Percentiles rank a stretch among this genome's conserved stretches.
phyloP scores from a whole-genome alignment of 257 asterid species.

The Misopates orontium region DNA sequence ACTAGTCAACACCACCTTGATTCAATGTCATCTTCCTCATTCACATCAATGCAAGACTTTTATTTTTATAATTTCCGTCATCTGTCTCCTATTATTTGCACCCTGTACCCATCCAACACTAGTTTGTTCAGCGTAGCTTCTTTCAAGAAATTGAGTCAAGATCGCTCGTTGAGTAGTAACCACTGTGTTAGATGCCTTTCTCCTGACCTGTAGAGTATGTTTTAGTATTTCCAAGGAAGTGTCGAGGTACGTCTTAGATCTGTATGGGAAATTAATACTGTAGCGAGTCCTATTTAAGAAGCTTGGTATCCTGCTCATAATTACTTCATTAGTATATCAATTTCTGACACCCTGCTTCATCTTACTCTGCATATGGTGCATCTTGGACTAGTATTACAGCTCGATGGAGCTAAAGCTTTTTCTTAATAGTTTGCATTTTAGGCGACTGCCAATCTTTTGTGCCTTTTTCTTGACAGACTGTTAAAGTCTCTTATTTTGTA shows the following conservation, averaged over 20 bases:
- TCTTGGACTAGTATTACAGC: constrained; percentile 3
- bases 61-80: not conserved
- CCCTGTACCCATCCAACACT: not conserved
- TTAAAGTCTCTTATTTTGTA: not conserved
- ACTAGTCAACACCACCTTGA: not conserved
- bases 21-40: not conserved
- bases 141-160: not conserved
- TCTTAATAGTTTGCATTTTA: not conserved
- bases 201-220: not conserved
- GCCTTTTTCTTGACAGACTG: constrained; percentile 9
- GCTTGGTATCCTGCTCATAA: not conserved
- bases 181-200: not conserved
- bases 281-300: not conserved
- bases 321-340: not conserved
- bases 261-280: not conserved
- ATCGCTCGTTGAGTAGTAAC: not conserved
- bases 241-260: not conserved
- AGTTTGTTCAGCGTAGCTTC: not conserved
- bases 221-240: not conserved
- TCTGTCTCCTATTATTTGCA: not conserved
- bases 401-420: not conserved
- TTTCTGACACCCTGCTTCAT: not conserved
- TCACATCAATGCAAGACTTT: not conserved
- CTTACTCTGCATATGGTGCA: not conserved
- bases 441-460: not conserved